phyloP scores from a whole-genome alignment of 257 asterid species.

The Solanum virginianum region DNA sequence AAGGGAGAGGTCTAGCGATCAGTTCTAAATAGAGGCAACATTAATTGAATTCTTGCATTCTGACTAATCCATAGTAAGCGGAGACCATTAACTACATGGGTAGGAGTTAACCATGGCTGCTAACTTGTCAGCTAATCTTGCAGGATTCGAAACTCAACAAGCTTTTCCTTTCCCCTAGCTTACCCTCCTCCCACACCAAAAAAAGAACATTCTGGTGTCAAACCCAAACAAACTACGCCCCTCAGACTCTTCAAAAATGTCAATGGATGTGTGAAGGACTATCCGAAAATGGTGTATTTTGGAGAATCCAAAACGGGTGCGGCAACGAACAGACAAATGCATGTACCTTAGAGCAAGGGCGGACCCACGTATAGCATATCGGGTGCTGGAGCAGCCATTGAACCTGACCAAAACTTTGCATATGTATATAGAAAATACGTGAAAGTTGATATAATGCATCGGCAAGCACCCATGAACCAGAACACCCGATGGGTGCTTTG shows the following conservation, averaged over 20 bases:
- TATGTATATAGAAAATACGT: no score
- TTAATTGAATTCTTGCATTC: background rate
- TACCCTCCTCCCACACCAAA: background rate
- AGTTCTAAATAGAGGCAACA: background rate
- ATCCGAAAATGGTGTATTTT: no score
- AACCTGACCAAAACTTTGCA: no score
- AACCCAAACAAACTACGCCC: background rate
- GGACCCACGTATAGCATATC: no score
- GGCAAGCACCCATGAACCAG: no score
- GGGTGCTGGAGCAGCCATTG: no score
- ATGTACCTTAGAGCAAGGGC: background rate
- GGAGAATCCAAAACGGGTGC: background rate
- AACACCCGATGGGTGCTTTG: no score
- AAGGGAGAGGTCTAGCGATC: background rate
- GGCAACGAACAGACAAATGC: background rate
- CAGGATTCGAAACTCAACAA: background rate
- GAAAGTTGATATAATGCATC: no score
- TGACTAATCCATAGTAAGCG: background rate
- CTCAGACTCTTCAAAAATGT: background rate
- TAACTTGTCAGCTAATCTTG: no score
- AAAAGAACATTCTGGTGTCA: background rate
- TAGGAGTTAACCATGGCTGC: background rate
- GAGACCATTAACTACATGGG: background rate
- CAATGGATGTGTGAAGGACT: background rate
- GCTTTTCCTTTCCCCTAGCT: background rate